Base-by-base conservation (phyloP, 2,329 filamentous ascomycete genomes). In the Penicillium corylophilum region DNA sequence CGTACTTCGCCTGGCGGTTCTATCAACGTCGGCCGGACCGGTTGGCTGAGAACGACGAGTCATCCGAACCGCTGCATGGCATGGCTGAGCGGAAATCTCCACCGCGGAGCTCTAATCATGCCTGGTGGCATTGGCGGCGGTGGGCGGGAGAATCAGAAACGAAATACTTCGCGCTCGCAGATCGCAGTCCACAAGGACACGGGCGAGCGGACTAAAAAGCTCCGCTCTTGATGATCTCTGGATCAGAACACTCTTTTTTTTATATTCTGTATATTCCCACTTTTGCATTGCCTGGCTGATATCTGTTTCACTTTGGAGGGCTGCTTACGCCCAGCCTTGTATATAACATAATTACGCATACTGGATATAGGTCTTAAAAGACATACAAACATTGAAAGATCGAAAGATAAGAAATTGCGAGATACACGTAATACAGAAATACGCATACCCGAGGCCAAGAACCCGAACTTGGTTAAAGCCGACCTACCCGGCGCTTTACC, bases 111-210 rank as follows among this genome's bases (percentile, higher is more conserved):
- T 35, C 46, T 13, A 46, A 54, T 15, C 46, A 58, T 15, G 54
- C 61, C 16, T 70, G 68, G 68, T 71, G 68, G 69, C 56, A 65
- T 50, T 68, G 60, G 64, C 62, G 57, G 13, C 58, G 65, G 50
- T 70, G 66, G 67, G 55, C 44, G 9, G 46, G 45, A 29, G 43
- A 40, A 5, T 43, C 49, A 23, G 58, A 62, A 24, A 46, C 54
- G 26, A 56, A 55, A 13, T 68, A 70, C 42, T 61, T 64, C 43
- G 62, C 67, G 8, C 58, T 70, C 46, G 39, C 54, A 12, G 66
- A 69, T 51, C 58, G 55, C 35, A 53, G 47, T 48, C 23, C 48
- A 24, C 46, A 46, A 2, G 20, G 38, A 2, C 49, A 48, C 13
- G 49, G 50, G 36, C 49, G 44, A 26, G 42, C 52, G 54, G 35